Conservation (phyloP, 163 green algal genomes). For the Scenedesmus sp. region DNA sequence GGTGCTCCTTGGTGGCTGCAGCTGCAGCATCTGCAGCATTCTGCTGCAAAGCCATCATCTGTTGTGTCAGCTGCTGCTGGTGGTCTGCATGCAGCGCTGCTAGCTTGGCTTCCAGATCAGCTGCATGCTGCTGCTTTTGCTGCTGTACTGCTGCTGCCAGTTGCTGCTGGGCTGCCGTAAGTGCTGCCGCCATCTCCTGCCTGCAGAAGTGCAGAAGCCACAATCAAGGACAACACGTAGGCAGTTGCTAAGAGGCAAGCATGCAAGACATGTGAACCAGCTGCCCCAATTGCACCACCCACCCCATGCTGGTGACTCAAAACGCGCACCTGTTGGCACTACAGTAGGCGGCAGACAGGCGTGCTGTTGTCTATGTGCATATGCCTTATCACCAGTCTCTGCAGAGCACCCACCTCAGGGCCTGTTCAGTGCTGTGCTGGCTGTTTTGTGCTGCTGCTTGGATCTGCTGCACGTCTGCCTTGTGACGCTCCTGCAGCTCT, state of each 20-base stretch:
- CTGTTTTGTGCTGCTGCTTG: slow-evolving; percentile 6
- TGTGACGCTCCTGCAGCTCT: slow-evolving; percentile 13
- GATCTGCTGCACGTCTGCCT: background rate
- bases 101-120: slow-evolving; percentile 24
- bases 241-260: background rate
- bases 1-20: slow-evolving; percentile 28
- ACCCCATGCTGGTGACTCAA: too few relatives aligned
- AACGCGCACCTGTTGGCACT: too few relatives aligned
- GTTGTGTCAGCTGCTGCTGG: background rate
- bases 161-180: slow-evolving; percentile 3
- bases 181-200: slow-evolving; percentile 35
- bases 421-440: background rate
- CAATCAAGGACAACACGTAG: background rate
- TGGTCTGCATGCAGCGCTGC: slow-evolving; percentile 44
- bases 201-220: background rate
- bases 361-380: background rate
- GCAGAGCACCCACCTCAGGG: background rate
- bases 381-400: background rate
- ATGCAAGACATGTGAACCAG: background rate
- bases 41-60: slow-evolving; percentile 18
- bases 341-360: too few relatives aligned
- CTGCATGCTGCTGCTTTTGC: slow-evolving; percentile 3
- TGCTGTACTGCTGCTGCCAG: slow-evolving; percentile 40
- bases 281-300: background rate
- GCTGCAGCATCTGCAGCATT: slow-evolving; percentile 22